A percentile compares a stretch with the other conserved stretches of the same genome.
Evolutionary conservation across 768 basidiomycete species (phyloP).

Genomic region (Macrocybe gigantea): DNA sequence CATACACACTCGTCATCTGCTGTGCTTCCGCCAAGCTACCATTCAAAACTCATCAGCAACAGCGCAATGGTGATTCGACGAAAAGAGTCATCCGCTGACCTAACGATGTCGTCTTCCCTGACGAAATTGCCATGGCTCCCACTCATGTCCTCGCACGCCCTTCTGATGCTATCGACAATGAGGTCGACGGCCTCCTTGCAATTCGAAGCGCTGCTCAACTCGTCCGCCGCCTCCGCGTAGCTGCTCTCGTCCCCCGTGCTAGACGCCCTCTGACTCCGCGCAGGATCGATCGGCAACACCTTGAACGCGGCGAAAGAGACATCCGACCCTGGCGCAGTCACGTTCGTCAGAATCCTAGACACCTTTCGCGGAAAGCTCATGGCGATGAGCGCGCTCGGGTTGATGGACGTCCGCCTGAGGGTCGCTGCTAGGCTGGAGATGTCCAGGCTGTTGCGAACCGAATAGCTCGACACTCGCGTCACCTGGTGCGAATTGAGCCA

Average conservation of each 20-base stretch:
- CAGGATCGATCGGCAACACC: constrained; percentile 67
- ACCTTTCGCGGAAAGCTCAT: constrained; percentile 16
- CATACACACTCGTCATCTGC: constrained; percentile 77
- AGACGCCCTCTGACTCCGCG: constrained; percentile 40
- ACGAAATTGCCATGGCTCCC: constrained; percentile 45
- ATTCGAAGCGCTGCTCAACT: constrained; percentile 52
- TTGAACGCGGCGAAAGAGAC: constrained; percentile 72
- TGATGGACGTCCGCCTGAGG: background rate
- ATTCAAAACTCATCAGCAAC: background rate
- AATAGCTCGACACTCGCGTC: constrained; percentile 81
- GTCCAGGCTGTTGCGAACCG: constrained; percentile 64
- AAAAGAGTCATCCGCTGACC: constrained; percentile 34
- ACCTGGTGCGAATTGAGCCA: constrained; percentile 71
- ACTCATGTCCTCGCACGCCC: constrained; percentile 64
- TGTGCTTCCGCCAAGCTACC: constrained; percentile 76
- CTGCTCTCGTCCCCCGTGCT: constrained; percentile 33
- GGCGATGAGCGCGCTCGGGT: background rate
- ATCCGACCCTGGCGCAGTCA: constrained; percentile 20
- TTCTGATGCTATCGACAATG: constrained; percentile 64
- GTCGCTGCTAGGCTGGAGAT: background rate
- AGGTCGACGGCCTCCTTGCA: constrained; percentile 75
- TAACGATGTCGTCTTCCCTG: constrained; percentile 68
- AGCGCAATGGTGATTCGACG: background rate
- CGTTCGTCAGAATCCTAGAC: constrained; percentile 29
- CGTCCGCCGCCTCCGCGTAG: constrained; percentile 55